Evolutionary conservation across 2,329 filamentous ascomycete species (phyloP), one percentile per base, ranked within the genome.

Genomic region (Colletotrichum australisinense): DNA sequence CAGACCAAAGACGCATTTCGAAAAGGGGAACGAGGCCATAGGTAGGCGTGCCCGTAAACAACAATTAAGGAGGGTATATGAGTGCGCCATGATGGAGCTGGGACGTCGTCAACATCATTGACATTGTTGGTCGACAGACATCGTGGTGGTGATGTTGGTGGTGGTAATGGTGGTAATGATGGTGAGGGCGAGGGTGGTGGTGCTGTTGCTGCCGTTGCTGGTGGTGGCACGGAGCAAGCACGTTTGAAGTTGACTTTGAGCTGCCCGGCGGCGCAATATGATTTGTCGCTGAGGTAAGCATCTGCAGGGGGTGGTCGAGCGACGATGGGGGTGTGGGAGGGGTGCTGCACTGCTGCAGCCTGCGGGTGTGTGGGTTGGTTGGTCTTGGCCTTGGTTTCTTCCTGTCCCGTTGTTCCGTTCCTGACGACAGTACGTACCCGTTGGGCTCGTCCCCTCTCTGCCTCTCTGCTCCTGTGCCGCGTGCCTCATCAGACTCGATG

Each of bases 171-270:
- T 69, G 59, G 55, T 73, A 42, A 42, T 49, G 42, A 19, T 49
- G 19, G 32, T 65, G 55, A 24, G 64, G 59, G 55, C 69, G 53
- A 42, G 55, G 46, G 28, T 55, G 46, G 52, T 53, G 49, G 8
- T 55, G 3, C 52, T 55, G 52, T 14, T 55, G 52, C 22, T 55
- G 24, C 52, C 49, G 60, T 22, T 66, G 67, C 53, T 70, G 38
- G 35, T 59, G 78, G 78, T 78, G 79, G 80, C 80, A 79, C 80
- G 79, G 67, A 70, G 66, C 70, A 69, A 57, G 58, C 67, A 75
- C 78, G 83, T 85, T 85, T 84, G 84, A 85, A 80, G 81, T 85
- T 83, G 78, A 82, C 81, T 80, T 82, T 80, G 76, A 76, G 77
- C 78, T 80, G 79, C 77, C 58, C 68, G 55, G 55, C 56, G 63